Evolutionary conservation across 768 basidiomycete genomes (phyloP).

Genomic region (Lentinula raphanica): DNA sequence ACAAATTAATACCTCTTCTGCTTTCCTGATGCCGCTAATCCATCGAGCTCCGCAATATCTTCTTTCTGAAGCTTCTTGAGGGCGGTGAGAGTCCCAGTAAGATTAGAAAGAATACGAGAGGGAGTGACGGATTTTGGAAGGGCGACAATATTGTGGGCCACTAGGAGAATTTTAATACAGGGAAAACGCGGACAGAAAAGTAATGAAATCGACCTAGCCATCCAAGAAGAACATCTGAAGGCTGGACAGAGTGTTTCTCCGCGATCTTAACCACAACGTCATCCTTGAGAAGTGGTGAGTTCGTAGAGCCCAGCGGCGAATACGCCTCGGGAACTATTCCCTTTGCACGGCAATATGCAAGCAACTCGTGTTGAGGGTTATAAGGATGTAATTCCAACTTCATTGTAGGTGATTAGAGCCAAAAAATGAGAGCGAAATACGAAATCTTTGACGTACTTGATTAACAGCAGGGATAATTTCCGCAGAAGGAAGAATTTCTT

Average conservation of each 20-base stretch:
- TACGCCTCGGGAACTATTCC: constrained; percentile 73
- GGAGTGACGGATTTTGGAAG: constrained; percentile 79
- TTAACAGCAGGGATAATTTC: constrained; percentile 67
- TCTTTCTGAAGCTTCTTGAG: constrained; percentile 38
- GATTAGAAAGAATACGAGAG: constrained; percentile 57
- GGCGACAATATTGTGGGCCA: constrained; percentile 39
- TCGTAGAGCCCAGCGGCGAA: constrained; percentile 71
- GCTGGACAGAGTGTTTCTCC: constrained; percentile 44
- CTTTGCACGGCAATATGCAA: constrained; percentile 57
- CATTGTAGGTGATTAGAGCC: too few species aligned
- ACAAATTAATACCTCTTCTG: constrained; percentile 46
- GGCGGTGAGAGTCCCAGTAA: constrained; percentile 45
- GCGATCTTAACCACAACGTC: constrained; percentile 57
- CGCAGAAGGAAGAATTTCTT: constrained; percentile 63
- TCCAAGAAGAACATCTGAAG: constrained; percentile 56
- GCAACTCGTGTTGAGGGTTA: constrained; percentile 68
- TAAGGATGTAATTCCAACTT: constrained; percentile 73
- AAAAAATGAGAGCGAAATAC: neutral
- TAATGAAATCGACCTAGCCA: constrained; percentile 45
- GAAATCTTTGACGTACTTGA: constrained; percentile 45
- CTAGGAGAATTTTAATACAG: constrained; percentile 44
- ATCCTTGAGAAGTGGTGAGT: constrained; percentile 62
- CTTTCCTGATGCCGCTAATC: constrained; percentile 50
- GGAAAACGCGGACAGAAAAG: neutral
- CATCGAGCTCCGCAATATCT: constrained; percentile 55